Percentiles rank a stretch among this genome's conserved stretches.
Conservation (phyloP, 768 basidiomycete species). For the Artomyces pyxidatus region DNA sequence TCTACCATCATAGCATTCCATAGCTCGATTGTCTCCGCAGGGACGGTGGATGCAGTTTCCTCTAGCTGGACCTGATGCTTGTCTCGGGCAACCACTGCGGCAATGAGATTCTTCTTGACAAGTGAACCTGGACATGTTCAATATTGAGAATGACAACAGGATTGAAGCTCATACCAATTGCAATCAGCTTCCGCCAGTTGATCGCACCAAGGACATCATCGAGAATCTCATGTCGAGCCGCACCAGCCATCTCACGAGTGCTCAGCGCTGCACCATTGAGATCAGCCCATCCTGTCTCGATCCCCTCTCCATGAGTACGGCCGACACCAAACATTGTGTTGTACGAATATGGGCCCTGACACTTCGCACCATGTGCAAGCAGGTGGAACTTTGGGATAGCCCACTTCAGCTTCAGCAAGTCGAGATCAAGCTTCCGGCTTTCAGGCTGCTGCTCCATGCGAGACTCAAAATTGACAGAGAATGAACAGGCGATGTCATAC, state of each 20-base stretch:
- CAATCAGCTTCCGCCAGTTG: constrained; percentile 11
- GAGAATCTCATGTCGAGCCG: constrained; percentile 8
- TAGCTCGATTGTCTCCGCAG: not conserved
- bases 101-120: not conserved
- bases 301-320: constrained; percentile 14
- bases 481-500: constrained; percentile 1
- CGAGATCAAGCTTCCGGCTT: too few relatives aligned
- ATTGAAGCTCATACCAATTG: not conserved
- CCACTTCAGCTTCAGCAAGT: too few relatives aligned
- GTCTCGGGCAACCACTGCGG: not conserved
- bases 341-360: constrained; percentile 13
- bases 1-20: not conserved
- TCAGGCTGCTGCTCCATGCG: too few relatives aligned
- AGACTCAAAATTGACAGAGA: too few relatives aligned
- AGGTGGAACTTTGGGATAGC: constrained; percentile 13
- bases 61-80: not conserved
- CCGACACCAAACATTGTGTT: constrained; percentile 9
- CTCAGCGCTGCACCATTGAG: constrained; percentile 4
- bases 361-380: constrained; percentile 11
- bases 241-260: constrained; percentile 13
- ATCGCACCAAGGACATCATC: constrained; percentile 6
- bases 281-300: constrained; percentile 15
- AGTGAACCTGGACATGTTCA: not conserved
- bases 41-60: not conserved
- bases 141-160: not conserved